Base-by-base conservation (phyloP, 2,329 filamentous ascomycete species). In the Phyllosticta citribraziliensis region DNA sequence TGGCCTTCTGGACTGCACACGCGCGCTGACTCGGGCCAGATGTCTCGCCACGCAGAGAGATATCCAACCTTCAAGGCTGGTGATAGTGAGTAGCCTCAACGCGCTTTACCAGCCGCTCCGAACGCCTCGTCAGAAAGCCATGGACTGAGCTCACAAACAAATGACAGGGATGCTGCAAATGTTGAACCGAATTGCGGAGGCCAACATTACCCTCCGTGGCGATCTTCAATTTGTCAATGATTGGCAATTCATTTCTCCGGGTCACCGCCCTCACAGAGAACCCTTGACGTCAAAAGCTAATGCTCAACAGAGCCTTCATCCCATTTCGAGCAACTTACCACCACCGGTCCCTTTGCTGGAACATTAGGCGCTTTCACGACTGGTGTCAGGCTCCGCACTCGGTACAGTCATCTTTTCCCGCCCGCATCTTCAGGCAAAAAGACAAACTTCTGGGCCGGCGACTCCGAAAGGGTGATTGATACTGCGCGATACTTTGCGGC, bases 41-140 rank as follows among this genome's bases (percentile, higher is more conserved):
- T 84, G 73, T 80, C 82, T 20, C 76, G 82, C 51, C 82, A 85
- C 72, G 80, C 74, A 22, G 82, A 84, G 67, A 73, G 82, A 66
- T 84, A 83, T 70, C 82, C 82, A 0, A 84, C 82, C 0, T 69
- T 68, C 40, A 75, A 71, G 63, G 78, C 79, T 51, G 82, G 80
- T 27, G 69, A 66, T 55, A 76, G 82, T 81, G 74, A 59, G 79
- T 78, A n/a, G 30, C 25, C 3, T 1, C 2, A 33, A 9, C 9
- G 25, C 50, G 12, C 11, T 20, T 40, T 25, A 17, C 14, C 40
- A n/a, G 40, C 12, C 3, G 5, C 17, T 47, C 50, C 9, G n/a
- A 4, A 51, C 14, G 30, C 47, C 17, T 25, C n/a, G 17, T 22
- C n/a, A 12, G 27, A 27, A 17, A 30, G 27, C 30, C 52, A 35